These are phyloP conservation scores for Wickerhamomyces mucosus DNA, from an alignment of 805 yeast genomes.

Conservation along the genomic window DNA sequence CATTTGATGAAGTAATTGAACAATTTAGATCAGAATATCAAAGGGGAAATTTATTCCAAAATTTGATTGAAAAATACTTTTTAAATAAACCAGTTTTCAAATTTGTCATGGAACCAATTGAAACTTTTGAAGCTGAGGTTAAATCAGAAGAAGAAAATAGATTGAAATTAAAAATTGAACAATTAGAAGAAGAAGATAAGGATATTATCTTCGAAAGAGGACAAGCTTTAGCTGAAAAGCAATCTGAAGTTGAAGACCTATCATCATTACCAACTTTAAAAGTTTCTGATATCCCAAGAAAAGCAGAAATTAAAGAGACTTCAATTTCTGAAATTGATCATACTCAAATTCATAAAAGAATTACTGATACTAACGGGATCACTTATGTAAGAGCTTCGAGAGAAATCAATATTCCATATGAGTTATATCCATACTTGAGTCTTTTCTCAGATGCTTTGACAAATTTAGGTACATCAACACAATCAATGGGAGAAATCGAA, in stretches of 20 bases:
- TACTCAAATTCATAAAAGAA: constrained; percentile 31
- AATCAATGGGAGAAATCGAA: constrained; percentile 73
- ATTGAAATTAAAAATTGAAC: constrained; percentile 32
- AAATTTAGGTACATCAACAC: constrained; percentile 70
- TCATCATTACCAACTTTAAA: constrained; percentile 73
- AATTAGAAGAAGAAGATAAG: constrained; percentile 46
- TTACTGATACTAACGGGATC: constrained; percentile 73
- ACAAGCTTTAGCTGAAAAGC: constrained; percentile 46
- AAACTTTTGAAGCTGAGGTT: constrained; percentile 39
- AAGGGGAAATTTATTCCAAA: constrained; percentile 47
- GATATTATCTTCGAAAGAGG: constrained; percentile 54
- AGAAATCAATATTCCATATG: constrained; percentile 48
- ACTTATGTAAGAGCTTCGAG: constrained; percentile 67
- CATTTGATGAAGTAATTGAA: constrained; percentile 50
- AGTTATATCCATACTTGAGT: constrained; percentile 61
- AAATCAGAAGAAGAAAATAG: constrained; percentile 48
- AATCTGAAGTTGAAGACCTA: constrained; percentile 60
- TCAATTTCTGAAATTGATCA: constrained; percentile 19
- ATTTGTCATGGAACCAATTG: constrained; percentile 70
- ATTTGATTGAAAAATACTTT: constrained; percentile 45
- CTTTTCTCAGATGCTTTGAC: constrained; percentile 73
- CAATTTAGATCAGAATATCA: constrained; percentile 55
- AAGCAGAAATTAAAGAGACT: constrained; percentile 31
- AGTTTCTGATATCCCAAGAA: constrained; percentile 60
- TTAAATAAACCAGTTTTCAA: constrained; percentile 49